Evolutionary conservation across 805 yeast genomes (phyloP).

Genomic region (Tetrapisispora fleetii): DNA sequence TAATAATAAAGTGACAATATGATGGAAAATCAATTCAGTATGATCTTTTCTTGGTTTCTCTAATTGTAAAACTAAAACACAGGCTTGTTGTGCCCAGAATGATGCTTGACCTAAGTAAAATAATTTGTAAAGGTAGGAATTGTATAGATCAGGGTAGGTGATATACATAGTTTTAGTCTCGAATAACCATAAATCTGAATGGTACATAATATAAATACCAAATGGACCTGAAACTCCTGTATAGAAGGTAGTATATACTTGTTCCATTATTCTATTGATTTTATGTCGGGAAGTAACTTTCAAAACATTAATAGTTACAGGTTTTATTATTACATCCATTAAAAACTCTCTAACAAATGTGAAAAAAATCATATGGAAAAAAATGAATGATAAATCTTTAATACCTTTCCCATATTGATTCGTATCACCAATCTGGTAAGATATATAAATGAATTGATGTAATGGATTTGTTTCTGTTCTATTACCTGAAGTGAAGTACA

Average conservation of each 20-base stretch:
- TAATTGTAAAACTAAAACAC: constrained; percentile 68
- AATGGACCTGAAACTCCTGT: constrained; percentile 73
- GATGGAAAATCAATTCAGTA: constrained; percentile 85
- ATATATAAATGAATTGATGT: constrained; percentile 51
- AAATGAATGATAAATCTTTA: constrained; percentile 71
- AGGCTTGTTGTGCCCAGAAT: constrained; percentile 94
- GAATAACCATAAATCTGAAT: constrained; percentile 81
- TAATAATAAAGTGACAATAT: constrained; percentile 78
- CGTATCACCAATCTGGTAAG: constrained; percentile 53
- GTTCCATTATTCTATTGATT: constrained; percentile 81
- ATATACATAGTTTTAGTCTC: constrained; percentile 73
- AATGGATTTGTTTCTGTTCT: constrained; percentile 50
- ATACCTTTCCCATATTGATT: constrained; percentile 77
- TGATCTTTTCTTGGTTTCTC: constrained; percentile 95
- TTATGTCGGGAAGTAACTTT: constrained; percentile 36
- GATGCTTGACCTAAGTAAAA: constrained; percentile 91
- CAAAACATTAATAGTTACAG: constrained; percentile 52
- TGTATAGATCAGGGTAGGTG: constrained; percentile 73
- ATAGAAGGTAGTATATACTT: constrained; percentile 74
- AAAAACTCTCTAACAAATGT: constrained; percentile 83
- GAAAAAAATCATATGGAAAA: constrained; percentile 74
- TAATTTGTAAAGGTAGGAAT: constrained; percentile 58
- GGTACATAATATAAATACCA: constrained; percentile 82
- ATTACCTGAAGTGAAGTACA: constrained; percentile 49
- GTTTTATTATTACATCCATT: constrained; percentile 74